These are phyloP conservation scores for Leucogyrophana mollusca DNA, from an alignment of 768 basidiomycete species.

Conservation along the genomic window DNA sequence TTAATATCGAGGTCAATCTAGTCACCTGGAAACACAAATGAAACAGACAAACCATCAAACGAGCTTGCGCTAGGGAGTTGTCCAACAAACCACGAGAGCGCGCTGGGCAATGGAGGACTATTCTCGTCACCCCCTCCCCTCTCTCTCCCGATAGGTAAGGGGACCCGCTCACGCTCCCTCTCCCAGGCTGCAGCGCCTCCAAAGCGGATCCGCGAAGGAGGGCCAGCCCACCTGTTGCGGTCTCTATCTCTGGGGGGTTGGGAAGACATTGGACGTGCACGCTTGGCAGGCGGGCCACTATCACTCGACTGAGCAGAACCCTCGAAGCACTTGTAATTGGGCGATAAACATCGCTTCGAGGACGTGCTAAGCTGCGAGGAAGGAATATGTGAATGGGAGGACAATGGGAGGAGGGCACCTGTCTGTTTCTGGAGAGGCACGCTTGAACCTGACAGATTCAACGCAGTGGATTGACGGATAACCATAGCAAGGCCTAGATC, in stretches of 20 bases:
- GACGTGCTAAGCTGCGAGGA: conserved; percentile 16
- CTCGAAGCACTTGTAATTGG: conserved; percentile 40
- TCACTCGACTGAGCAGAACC: conserved; percentile 38
- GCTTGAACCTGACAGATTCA: conserved; percentile 14
- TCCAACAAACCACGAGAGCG: conserved; percentile 84
- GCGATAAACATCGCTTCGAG: conserved; percentile 32
- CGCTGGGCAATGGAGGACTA: conserved; percentile 40
- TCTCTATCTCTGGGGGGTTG: conserved; percentile 46
- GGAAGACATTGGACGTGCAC: conserved; percentile 46
- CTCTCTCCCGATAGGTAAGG: conserved; percentile 34
- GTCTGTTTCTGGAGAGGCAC: conserved; percentile 31
- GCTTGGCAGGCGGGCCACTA: conserved; percentile 40
- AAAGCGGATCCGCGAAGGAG: conserved; percentile 35
- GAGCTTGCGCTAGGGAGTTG: conserved; percentile 65
- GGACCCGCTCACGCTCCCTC: conserved; percentile 43
- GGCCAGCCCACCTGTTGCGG: conserved; percentile 39
- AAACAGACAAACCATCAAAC: conserved; percentile 67
- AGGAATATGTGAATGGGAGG: conserved; percentile 24
- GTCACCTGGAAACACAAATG: too few species aligned
- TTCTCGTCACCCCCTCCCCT: conserved; percentile 50
- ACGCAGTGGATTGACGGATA: conserved; percentile 22
- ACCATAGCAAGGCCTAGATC: conserved; percentile 81
- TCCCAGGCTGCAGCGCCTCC: conserved; percentile 42
- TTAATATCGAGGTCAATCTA: conserved; percentile 1
- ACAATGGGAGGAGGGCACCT: conserved; percentile 34